These are phyloP conservation scores for Mycena haematopus DNA, from an alignment of 768 basidiomycete genomes.

Conservation along the genomic window DNA sequence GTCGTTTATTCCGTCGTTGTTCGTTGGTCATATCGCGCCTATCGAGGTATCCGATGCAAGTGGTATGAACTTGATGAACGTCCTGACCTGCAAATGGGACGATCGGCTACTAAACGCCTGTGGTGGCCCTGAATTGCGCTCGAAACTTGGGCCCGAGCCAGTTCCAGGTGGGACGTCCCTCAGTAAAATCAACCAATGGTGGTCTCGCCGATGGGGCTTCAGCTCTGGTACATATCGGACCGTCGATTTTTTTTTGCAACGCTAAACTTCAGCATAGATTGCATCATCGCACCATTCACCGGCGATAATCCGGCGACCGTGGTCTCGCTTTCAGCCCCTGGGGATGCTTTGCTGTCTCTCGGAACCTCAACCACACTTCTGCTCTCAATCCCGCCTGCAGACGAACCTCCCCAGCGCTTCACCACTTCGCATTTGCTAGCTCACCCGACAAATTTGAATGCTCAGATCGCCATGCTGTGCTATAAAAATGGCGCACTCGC, in stretches of 20 bases:
- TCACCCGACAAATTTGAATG: constrained; percentile 65
- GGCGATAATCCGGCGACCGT: constrained; percentile 92
- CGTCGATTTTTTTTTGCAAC: neutral
- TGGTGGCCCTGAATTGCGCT: constrained; percentile 68
- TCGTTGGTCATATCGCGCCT: constrained; percentile 77
- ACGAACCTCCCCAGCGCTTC: constrained; percentile 68
- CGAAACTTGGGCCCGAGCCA: constrained; percentile 79
- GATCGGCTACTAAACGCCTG: constrained; percentile 67
- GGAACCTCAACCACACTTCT: constrained; percentile 91
- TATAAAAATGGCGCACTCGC: constrained; percentile 90
- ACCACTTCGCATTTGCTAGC: constrained; percentile 79
- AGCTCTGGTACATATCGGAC: constrained; percentile 52
- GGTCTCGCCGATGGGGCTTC: constrained; percentile 80
- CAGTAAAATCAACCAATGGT: constrained; percentile 72
- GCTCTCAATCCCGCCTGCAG: constrained; percentile 73
- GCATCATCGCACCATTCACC: constrained; percentile 82
- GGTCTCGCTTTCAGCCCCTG: constrained; percentile 72
- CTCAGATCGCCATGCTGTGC: constrained; percentile 89
- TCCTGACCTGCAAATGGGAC: constrained; percentile 78
- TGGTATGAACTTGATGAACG: constrained; percentile 90
- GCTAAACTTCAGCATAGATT: constrained; percentile 50
- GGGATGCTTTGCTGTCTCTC: constrained; percentile 84
- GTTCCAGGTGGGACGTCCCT: constrained; percentile 72
- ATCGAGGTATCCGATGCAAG: constrained; percentile 90
- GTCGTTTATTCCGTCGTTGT: constrained; percentile 84